Evolutionary conservation across 129 eudicot genomes (phyloP).

Genomic region (Flaveria linearis): DNA sequence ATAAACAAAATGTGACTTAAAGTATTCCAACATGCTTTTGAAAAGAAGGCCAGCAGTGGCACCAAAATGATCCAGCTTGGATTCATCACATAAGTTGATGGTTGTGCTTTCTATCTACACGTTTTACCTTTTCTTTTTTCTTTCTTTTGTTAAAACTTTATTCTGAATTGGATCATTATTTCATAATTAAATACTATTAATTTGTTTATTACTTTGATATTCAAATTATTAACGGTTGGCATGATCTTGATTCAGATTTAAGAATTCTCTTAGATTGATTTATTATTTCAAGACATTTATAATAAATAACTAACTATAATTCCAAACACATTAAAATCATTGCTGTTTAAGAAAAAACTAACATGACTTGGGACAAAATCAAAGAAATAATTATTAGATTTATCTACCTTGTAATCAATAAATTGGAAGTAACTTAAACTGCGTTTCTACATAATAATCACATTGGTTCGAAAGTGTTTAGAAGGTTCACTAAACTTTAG

Average conservation of each 20-base stretch:
- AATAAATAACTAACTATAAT: background rate
- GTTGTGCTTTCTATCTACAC: conserved; percentile 7
- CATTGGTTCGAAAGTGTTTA: too few relatives aligned
- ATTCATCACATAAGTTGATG: conserved; percentile 25
- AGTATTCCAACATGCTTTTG: conserved; percentile 26
- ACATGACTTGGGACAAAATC: conserved; percentile 9
- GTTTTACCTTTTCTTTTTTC: conserved; percentile 1
- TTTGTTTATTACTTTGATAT: background rate
- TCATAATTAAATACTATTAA: background rate
- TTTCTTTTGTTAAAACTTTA: background rate
- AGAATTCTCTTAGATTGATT: background rate
- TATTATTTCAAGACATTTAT: background rate
- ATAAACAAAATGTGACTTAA: background rate
- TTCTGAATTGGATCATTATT: background rate
- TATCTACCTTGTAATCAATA: conserved; percentile 4
- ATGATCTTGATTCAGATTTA: conserved; percentile 5
- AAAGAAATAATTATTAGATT: background rate
- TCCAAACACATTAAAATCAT: conserved; percentile 8
- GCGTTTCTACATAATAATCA: too few relatives aligned
- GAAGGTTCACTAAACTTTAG: too few relatives aligned
- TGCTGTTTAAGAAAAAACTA: conserved; percentile 14
- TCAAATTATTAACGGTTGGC: background rate
- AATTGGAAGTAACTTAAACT: background rate
- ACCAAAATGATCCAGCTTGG: conserved; percentile 33
- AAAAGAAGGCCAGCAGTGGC: conserved; percentile 31